A percentile compares a stretch with the other conserved stretches of the same genome.
These are phyloP conservation scores for Leccinum subtestaceum DNA, from an alignment of 768 basidiomycete genomes.

Conservation along the genomic window DNA sequence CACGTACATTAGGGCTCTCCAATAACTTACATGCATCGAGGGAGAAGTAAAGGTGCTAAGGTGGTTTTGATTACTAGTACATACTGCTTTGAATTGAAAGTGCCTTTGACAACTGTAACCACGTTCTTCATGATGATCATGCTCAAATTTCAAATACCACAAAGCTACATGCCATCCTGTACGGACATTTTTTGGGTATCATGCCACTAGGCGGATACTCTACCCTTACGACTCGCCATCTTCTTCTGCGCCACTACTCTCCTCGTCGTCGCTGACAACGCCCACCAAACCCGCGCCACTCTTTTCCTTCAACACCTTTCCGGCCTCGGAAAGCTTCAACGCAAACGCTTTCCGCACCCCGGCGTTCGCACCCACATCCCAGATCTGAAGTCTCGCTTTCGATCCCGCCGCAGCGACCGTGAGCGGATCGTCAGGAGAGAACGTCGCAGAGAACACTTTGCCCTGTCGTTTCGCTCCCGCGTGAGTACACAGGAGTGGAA, in stretches of 20 bases:
- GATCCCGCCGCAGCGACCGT: conserved; percentile 94
- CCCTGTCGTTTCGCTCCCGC: conserved; percentile 51
- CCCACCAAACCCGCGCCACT: conserved; percentile 66
- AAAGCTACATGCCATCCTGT: not conserved
- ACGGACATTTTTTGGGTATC: not conserved
- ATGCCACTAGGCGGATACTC: not conserved
- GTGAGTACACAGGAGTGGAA: conserved; percentile 1
- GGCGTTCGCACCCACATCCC: conserved; percentile 86
- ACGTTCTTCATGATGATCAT: not conserved
- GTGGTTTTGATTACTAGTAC: not conserved
- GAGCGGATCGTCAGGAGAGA: conserved; percentile 93
- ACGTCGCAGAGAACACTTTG: conserved; percentile 89
- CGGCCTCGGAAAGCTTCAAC: conserved; percentile 70
- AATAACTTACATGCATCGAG: no score
- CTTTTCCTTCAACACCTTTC: conserved; percentile 64
- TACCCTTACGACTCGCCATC: conserved; percentile 25
- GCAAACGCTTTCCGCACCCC: conserved; percentile 84
- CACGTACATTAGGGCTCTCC: not conserved
- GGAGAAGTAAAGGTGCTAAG: not conserved
- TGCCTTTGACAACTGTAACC: not conserved
- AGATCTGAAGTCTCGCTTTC: conserved; percentile 89
- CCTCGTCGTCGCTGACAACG: conserved; percentile 68
- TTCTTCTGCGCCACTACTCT: conserved; percentile 50
- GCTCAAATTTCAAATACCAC: no score
- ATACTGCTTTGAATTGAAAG: not conserved